These are phyloP conservation scores for Cystobasidium onofrii DNA, from an alignment of 768 basidiomycete species.

Conservation along the genomic window DNA sequence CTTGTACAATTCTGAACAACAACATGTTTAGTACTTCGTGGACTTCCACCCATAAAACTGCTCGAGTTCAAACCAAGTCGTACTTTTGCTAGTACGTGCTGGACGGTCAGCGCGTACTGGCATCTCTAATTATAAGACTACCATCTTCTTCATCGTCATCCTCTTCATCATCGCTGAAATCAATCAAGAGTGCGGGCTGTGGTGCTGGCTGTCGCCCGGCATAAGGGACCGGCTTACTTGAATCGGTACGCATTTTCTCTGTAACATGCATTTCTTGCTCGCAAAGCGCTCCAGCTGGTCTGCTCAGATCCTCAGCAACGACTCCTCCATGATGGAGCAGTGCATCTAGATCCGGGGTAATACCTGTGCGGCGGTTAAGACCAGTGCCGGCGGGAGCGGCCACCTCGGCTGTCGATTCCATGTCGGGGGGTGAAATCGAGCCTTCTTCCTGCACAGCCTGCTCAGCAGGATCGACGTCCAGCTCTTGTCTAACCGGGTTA, in stretches of 20 bases:
- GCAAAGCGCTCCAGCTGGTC: no score
- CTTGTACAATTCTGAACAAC: no score
- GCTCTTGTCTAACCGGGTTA: background rate
- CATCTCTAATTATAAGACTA: background rate
- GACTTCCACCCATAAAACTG: no score
- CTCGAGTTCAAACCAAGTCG: no score
- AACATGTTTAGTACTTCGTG: no score
- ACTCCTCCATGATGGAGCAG: no score
- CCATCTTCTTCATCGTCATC: constrained; percentile 10
- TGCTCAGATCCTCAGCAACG: no score
- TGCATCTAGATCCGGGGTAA: background rate
- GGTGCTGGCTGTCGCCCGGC: background rate
- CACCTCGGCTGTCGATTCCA: background rate
- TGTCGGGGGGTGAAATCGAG: background rate
- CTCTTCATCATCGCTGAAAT: constrained; percentile 13
- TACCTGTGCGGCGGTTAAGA: background rate
- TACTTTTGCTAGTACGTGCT: background rate
- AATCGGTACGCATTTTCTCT: no score
- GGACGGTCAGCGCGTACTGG: background rate
- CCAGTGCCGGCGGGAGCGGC: background rate
- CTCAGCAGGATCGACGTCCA: background rate
- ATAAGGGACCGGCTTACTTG: no score
- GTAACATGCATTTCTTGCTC: no score
- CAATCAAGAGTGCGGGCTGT: background rate
- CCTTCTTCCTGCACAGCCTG: background rate